A percentile compares a stretch with the other conserved stretches of the same genome.
These are phyloP conservation scores for Glonium stellatum DNA, from an alignment of 495 filamentous ascomycete genomes.

Conservation along the genomic window DNA sequence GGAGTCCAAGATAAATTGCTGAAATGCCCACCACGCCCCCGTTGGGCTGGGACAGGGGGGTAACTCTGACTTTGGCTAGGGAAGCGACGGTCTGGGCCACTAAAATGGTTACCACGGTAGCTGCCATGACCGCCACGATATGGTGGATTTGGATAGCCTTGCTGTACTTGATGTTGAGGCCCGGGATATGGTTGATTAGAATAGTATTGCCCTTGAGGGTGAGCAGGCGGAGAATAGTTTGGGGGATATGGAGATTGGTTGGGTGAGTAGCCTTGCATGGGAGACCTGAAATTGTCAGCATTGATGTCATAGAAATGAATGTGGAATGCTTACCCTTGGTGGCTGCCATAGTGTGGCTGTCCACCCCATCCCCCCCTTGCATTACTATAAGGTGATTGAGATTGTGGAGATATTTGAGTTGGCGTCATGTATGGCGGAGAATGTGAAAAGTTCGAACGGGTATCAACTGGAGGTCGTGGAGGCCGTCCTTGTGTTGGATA, in stretches of 20 bases:
- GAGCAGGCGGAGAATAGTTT: slow-evolving; percentile 42
- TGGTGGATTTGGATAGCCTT: slow-evolving; percentile 41
- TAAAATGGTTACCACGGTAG: slow-evolving; percentile 49
- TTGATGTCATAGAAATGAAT: background rate
- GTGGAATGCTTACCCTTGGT: slow-evolving; percentile 50
- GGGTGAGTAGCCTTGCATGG: slow-evolving; percentile 34
- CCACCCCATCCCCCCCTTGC: slow-evolving; percentile 53
- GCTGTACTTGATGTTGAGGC: slow-evolving; percentile 47
- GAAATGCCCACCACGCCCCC: slow-evolving; percentile 44
- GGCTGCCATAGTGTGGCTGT: slow-evolving; percentile 49
- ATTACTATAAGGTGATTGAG: slow-evolving; percentile 55
- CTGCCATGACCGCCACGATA: slow-evolving; percentile 51
- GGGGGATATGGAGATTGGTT: slow-evolving; percentile 49
- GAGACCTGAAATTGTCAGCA: slow-evolving; percentile 30
- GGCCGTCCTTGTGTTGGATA: slow-evolving; percentile 19
- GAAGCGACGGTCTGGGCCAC: slow-evolving; percentile 45
- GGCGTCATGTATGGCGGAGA: slow-evolving; percentile 30
- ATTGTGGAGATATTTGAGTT: slow-evolving; percentile 44
- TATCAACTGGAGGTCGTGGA: slow-evolving; percentile 20
- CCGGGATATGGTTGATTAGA: slow-evolving; percentile 47
- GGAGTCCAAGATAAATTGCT: slow-evolving; percentile 58
- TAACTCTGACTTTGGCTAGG: slow-evolving; percentile 30
- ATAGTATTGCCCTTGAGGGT: slow-evolving; percentile 48
- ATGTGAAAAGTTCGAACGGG: slow-evolving; percentile 22
- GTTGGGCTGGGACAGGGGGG: slow-evolving; percentile 7